Base-by-base conservation (phyloP, 352 stramenopile genomes). In the Pythium phragmitis region DNA sequence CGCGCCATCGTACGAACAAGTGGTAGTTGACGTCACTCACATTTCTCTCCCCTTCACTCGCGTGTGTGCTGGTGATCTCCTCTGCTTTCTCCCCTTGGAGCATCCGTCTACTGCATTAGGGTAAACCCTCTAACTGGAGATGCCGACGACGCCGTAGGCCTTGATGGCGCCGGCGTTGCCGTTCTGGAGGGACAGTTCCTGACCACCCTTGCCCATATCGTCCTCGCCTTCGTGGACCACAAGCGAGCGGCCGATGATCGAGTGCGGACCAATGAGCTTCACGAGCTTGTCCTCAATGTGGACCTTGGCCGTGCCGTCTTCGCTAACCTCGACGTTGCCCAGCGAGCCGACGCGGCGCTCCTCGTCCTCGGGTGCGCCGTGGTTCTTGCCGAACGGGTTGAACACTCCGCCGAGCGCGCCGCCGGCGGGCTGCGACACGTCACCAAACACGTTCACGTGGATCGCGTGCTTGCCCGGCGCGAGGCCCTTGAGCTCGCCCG, bases 341-440 rank as follows among this genome's bases (percentile, higher is more conserved):
- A 99, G 81, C 63, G 91, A 94, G 55, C 97, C 97, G 4, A 98
- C 96, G 69, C 97, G 97, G 58, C 96, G 85, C 66, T 98, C 94
- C 56, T 98, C 96, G 75, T 98, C 96, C 52, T 98, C 87, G 4
- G 97, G 96, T 13, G 79, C 87, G 43, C 97, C 97, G 77, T 99
- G 96, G 78, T 97, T 98, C 80, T 98, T 98, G 82, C 95, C 95
- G 76, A 99, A 99, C 52, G 96, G 96, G 80, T 99, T 99, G 84
- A 99, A 99, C 51, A 98, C 96, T 54, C 91, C 88, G 55, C 95
- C 96, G 56, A 91, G 83, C 14, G 82, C 76, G 30, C 69, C 77
- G 59, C 81, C 82, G 7, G 77, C 76, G 0, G 80, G 69, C 70
- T 98, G 83, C 43, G 87, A 95, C 49, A 98, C 84, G 68, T 99